A percentile compares a stretch with the other conserved stretches of the same genome.
Conservation (phyloP, 2,329 filamentous ascomycete genomes). For the Tolypocladium inflatum region DNA sequence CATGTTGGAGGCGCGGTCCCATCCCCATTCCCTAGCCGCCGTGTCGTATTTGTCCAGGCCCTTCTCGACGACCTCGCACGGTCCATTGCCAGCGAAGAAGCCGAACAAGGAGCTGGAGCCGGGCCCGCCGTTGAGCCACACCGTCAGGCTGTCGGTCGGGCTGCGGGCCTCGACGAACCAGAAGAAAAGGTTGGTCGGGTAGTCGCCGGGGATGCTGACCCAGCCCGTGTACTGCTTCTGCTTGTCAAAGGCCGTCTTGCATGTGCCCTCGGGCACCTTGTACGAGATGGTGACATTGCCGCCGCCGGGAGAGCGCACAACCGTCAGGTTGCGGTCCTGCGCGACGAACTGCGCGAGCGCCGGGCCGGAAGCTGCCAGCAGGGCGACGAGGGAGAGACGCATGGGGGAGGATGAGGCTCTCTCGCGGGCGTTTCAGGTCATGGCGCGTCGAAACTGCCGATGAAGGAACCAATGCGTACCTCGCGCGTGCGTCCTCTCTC, state of each 20-base stretch:
- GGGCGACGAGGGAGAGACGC: constrained; percentile 8
- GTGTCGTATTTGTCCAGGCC: constrained; percentile 42
- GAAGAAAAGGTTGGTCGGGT: constrained; percentile 41
- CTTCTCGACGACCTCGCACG: constrained; percentile 39
- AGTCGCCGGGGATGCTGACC: constrained; percentile 50
- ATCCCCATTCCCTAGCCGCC: constrained; percentile 51
- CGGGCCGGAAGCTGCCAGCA: constrained; percentile 7
- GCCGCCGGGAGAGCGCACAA: constrained; percentile 53
- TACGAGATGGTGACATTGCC: constrained; percentile 57
- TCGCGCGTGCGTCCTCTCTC: not conserved
- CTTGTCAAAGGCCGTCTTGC: constrained; percentile 51
- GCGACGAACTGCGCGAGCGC: constrained; percentile 23
- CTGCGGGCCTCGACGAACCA: constrained; percentile 39
- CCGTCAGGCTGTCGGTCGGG: constrained; percentile 33
- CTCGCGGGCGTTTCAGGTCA: not conserved
- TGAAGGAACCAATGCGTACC: not conserved
- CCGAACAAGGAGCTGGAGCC: constrained; percentile 56
- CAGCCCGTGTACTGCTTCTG: constrained; percentile 66
- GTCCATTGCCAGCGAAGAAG: constrained; percentile 51
- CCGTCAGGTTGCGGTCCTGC: constrained; percentile 36
- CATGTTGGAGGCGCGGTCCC: constrained; percentile 48
- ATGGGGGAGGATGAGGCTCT: constrained; percentile 5
- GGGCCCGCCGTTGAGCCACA: constrained; percentile 61
- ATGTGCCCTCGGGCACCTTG: constrained; percentile 51
- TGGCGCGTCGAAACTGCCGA: not conserved